A percentile compares a stretch with the other conserved stretches of the same genome.
Conservation (phyloP, 2,329 filamentous ascomycete species). For the Fusarium zealandicum region DNA sequence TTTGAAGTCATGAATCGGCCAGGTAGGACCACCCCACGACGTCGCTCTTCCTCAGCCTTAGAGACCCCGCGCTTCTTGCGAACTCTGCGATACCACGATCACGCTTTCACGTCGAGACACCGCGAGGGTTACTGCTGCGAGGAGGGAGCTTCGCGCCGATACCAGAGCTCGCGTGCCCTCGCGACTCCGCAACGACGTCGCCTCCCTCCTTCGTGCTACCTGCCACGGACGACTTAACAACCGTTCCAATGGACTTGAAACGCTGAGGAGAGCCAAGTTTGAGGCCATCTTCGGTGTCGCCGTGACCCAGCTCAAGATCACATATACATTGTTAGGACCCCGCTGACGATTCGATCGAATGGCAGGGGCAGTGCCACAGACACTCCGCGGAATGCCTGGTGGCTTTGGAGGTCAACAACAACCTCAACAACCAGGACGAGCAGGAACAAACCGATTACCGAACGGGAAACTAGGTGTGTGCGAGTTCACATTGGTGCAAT, state of each 20-base stretch:
- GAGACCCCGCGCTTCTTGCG: slow-evolving; percentile 38
- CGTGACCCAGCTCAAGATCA: slow-evolving; percentile 10
- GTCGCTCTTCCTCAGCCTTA: slow-evolving; percentile 37
- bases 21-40: slow-evolving; percentile 57
- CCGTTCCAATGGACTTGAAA: slow-evolving; percentile 27
- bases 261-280: slow-evolving; percentile 1
- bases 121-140: not conserved
- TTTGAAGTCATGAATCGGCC: slow-evolving; percentile 63
- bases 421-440: slow-evolving; percentile 60
- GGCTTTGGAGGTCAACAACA: slow-evolving; percentile 67
- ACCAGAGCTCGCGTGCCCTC: slow-evolving; percentile 20
- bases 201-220: no score
- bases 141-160: slow-evolving; percentile 24
- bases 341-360: slow-evolving; percentile 41
- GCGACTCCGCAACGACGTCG: slow-evolving; percentile 14
- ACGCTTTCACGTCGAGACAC: slow-evolving; percentile 25
- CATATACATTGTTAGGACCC: slow-evolving; percentile 30
- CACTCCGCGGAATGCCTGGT: slow-evolving; percentile 67
- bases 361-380: slow-evolving; percentile 66
- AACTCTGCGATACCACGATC: slow-evolving; percentile 29
- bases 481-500: not conserved
- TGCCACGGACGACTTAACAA: slow-evolving; percentile 16
- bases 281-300: slow-evolving; percentile 8
- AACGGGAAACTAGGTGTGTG: slow-evolving; percentile 68
- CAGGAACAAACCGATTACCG: slow-evolving; percentile 65